Base-by-base conservation (phyloP, 176 grass and related monocot species). In the Olyra latifolia region DNA sequence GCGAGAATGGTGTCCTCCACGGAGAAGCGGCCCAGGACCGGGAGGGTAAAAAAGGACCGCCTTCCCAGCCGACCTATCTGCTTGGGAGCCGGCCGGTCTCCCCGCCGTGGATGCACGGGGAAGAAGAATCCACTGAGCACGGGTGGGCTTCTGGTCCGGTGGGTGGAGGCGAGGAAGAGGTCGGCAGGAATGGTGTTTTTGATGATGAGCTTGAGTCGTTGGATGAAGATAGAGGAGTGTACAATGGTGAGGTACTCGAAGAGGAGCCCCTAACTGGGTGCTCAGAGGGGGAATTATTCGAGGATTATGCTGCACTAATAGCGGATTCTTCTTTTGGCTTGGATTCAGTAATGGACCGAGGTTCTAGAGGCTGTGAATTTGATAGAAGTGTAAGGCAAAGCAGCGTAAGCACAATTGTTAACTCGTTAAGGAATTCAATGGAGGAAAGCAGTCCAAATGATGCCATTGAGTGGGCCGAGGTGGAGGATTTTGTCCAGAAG, bases 81-180 rank as follows among this genome's bases (percentile, higher is more conserved):
- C 30, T 80, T 6, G 82, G 57, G 71, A 56, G 14, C 23, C 73
- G 62, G 47, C 27, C 68, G 25, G 39, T 74, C 32, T 58, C 69
- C 38, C 80, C 88, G 58, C 89, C 89, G 12, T 91, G 86, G 92
- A 79, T 76, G 66, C 88, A 89, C 68, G 86, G 80, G 75, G 76
- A 79, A 35, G 82, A 77, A 56, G 42, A 67, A 23, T 44, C 52
- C 48, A 22, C 44, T 17, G 15, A 35, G 20, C 78, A 65, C 3
- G 13, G 14, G 25, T 62, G 16, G 54, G 27, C 71, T 62, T 62
- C 62, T 0, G 47, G 20, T 48, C 35, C 19, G 5, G 71, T 32
- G 63, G 24, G 12, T 14, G 24, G 39, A 87, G 81, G 15, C 13
- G 54, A 80, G 57, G 77, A 74, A 76, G 41, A 7, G 22, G 6